Base-by-base conservation (phyloP, 192 early-diverging fungal genomes). In the Gaertneriomyces sp. region DNA sequence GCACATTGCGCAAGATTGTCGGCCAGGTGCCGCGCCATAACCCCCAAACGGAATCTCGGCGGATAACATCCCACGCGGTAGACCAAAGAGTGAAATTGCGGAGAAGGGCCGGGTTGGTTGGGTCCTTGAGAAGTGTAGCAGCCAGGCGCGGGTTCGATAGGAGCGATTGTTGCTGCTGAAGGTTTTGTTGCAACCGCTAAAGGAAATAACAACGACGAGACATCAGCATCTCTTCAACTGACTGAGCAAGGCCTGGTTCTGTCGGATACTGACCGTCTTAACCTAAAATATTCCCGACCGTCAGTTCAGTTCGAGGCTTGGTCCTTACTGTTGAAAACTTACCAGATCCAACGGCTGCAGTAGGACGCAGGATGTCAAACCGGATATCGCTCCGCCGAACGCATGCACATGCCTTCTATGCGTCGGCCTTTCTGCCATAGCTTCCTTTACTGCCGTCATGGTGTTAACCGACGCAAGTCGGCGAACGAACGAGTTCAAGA, bases 271-370 rank as follows among this genome's bases (percentile, higher is more conserved):
- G 12, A 56, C 54, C 3, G 54, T 56, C 8, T 56, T 56, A 12
- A 56, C 54, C 54, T 56, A 56, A 25, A 12, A 33, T 17, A 51
- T 49, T 11, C 2, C 10, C 25, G 12, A n/a, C 16, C 14, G 54
- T 56, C 38, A 56, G 54, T 51, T 51, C 6, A 51, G 49, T 17
- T 49, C 54, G 54, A 38, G 54, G 54, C 12, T 4, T 9, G 38
- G 12, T 3, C 54, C 12, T 14, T 55, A 19, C 54, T 14, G 2
- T 0, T 6, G 55, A 42, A 68, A 67, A 46, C 70, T 71, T 33
- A 76, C 45, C 44, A 97, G 76, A 71, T 97, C 94, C 20, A 97
- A 85, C 0, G 94, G 94, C 71, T 97, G 94, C 40, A 97, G 79
- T 42, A 87, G 59, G 16, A 91, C 71, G 47, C 93, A 93, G 11